A percentile compares a stretch with the other conserved stretches of the same genome.
phyloP scores from a whole-genome alignment of 176 grass and related monocot species.

The Pontederia crassipes region DNA sequence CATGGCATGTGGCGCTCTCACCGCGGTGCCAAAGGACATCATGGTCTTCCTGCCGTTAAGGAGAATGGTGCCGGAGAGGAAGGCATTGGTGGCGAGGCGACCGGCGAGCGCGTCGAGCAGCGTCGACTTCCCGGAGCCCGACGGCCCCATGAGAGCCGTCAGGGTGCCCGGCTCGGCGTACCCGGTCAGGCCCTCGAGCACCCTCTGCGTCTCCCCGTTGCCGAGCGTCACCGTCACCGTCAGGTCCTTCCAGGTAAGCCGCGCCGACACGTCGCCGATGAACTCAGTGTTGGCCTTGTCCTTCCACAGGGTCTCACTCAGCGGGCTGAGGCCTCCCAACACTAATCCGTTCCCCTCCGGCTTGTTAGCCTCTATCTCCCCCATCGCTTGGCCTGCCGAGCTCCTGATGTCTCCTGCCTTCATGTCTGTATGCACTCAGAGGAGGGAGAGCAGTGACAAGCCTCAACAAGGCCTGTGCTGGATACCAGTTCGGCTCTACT shows the following conservation, averaged over 20 bases:
- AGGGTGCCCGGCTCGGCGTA: slow-evolving; percentile 80
- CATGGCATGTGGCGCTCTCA: slow-evolving; percentile 9
- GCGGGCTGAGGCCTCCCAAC: slow-evolving; percentile 53
- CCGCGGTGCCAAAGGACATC: slow-evolving; percentile 87
- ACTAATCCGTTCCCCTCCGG: slow-evolving; percentile 20
- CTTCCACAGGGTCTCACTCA: slow-evolving; percentile 96
- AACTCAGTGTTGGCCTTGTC: slow-evolving; percentile 39
- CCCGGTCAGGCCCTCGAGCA: slow-evolving; percentile 69
- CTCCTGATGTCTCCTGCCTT: slow-evolving; percentile 16
- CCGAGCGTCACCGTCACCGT: slow-evolving; percentile 63
- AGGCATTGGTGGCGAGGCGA: slow-evolving; percentile 80
- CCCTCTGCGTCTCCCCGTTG: slow-evolving; percentile 62
- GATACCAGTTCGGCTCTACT: too few relatives aligned
- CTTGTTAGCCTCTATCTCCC: slow-evolving; percentile 52
- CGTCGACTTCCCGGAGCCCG: slow-evolving; percentile 94
- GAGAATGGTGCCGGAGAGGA: slow-evolving; percentile 61
- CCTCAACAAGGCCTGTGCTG: too few relatives aligned
- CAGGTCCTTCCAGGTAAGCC: slow-evolving; percentile 89
- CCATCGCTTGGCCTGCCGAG: slow-evolving; percentile 33
- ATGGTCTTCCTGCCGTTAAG: slow-evolving; percentile 91
- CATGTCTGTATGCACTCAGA: background rate
- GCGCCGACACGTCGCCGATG: slow-evolving; percentile 74
- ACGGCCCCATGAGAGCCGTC: slow-evolving; percentile 91
- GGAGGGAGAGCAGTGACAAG: too few relatives aligned
- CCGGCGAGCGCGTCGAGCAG: slow-evolving; percentile 74